Conservation (phyloP, 1,139 yeast species). For the Kodamaea anthophila region DNA sequence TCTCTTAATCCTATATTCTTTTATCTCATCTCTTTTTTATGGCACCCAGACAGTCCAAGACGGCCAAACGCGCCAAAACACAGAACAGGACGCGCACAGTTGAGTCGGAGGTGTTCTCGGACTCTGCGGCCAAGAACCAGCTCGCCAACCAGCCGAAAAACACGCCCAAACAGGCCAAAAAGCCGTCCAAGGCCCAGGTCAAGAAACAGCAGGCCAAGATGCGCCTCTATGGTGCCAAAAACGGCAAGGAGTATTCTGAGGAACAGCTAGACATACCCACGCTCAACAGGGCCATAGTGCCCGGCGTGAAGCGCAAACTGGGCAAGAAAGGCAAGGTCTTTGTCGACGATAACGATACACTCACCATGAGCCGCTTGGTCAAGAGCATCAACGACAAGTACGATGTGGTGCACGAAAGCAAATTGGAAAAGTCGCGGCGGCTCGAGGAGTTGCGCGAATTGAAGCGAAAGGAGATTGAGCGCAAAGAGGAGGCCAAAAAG, state of each 20-base stretch:
- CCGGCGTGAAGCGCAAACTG: constrained; percentile 69
- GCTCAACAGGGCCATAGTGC: constrained; percentile 75
- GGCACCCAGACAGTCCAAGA: constrained; percentile 56
- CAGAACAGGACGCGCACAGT: constrained; percentile 53
- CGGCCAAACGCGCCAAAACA: constrained; percentile 48
- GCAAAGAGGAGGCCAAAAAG: constrained; percentile 67
- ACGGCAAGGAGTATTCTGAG: constrained; percentile 63
- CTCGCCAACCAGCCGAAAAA: constrained; percentile 56
- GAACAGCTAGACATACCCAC: constrained; percentile 73
- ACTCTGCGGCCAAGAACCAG: constrained; percentile 60
- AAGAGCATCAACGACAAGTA: constrained; percentile 76
- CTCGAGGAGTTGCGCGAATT: constrained; percentile 85
- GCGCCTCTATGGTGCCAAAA: constrained; percentile 65
- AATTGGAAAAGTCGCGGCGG: constrained; percentile 82
- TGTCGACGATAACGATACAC: constrained; percentile 64
- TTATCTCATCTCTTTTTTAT: constrained; percentile 18
- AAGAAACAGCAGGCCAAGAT: constrained; percentile 62
- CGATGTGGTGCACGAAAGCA: constrained; percentile 81
- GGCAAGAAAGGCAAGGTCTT: constrained; percentile 95
- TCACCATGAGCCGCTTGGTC: constrained; percentile 61
- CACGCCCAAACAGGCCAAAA: constrained; percentile 53
- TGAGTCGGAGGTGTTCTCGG: constrained; percentile 61
- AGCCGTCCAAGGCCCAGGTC: constrained; percentile 44
- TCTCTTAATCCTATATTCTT: neutral
- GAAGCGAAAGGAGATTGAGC: constrained; percentile 79